Percentiles rank a stretch among this genome's conserved stretches.
Evolutionary conservation across 164 flowering plant species (phyloP).

Genomic region (Piper betle): DNA sequence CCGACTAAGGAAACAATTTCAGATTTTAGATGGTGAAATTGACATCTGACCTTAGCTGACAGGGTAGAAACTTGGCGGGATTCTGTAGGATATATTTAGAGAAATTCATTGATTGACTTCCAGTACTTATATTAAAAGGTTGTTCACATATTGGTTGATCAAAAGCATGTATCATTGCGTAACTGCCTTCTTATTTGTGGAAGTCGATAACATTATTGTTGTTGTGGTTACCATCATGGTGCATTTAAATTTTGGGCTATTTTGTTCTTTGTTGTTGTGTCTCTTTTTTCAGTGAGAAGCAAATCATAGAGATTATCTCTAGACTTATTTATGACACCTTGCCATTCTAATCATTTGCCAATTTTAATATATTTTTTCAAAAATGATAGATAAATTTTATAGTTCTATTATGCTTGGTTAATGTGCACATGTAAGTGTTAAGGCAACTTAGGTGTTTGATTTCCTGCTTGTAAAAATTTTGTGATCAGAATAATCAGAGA

Average conservation of each 20-base stretch:
- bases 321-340: too few species aligned
- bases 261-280: too few species aligned
- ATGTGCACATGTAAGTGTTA: not conserved
- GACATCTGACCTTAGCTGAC: not conserved
- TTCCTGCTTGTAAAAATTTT: not conserved
- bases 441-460: not conserved
- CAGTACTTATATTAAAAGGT: too few species aligned
- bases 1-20: not conserved
- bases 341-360: too few species aligned
- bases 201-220: too few species aligned
- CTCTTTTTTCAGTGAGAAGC: too few species aligned
- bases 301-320: too few species aligned
- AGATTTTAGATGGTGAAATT: not conserved
- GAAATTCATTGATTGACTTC: not conserved
- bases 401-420: not conserved
- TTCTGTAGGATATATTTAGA: not conserved
- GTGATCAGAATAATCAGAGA: not conserved
- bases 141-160: too few species aligned
- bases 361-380: not conserved
- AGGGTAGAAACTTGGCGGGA: not conserved
- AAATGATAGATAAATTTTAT: not conserved
- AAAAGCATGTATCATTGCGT: too few species aligned
- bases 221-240: too few species aligned
- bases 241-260: too few species aligned
- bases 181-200: too few species aligned